Base-by-base conservation (phyloP, 768 basidiomycete genomes). In the Boletus vermiculosoides region DNA sequence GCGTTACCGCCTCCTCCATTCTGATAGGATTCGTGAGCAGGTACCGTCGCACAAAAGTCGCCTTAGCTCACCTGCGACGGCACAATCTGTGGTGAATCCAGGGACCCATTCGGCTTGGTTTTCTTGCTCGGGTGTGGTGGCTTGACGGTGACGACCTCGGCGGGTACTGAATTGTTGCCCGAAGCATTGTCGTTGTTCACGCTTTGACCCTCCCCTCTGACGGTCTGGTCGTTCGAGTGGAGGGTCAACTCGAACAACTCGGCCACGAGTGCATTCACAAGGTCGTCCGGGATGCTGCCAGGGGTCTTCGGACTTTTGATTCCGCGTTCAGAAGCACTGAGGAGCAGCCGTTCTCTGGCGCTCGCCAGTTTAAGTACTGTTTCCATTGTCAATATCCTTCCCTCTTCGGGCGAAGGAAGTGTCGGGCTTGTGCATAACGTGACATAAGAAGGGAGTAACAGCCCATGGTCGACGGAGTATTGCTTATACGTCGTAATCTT, bases 401-500 rank as follows among this genome's bases (percentile, higher is more conserved):
- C 85, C 55, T 90, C 90, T 11, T 76, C 75, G 1, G 80, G 69
- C 0, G 74, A 76, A 16, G 86, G 74, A 0, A 86, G 78, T 1
- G 39, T 77, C 0, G 77, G 74, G 4, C 84, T 81, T 12, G 73
- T 72, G 47, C 83, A 83, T 0, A 90, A 73, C 0, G 73, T 64
- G 20, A 77, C 74, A 51, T 87, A 90, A 0, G 80, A 73, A 0
- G 79, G 78, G 4, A 84, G 65, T 22, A 88, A 75, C 16, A 83
- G 68, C 7, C 72, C 69, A 13, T 69, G 66, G 56, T 83, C 78
- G 54, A 89, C 77, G 0, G 73, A 62, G 66, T 80, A 80, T 16
- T 67, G 64, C 45, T 85, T 84, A 60, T 88, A 89, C 0, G 81
- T 67, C 5, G 75, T 68, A 48, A 89, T 81, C 31, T 83, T 83